These are phyloP conservation scores for Pythium coloratum DNA, from an alignment of 352 stramenopile genomes.

Conservation along the genomic window DNA sequence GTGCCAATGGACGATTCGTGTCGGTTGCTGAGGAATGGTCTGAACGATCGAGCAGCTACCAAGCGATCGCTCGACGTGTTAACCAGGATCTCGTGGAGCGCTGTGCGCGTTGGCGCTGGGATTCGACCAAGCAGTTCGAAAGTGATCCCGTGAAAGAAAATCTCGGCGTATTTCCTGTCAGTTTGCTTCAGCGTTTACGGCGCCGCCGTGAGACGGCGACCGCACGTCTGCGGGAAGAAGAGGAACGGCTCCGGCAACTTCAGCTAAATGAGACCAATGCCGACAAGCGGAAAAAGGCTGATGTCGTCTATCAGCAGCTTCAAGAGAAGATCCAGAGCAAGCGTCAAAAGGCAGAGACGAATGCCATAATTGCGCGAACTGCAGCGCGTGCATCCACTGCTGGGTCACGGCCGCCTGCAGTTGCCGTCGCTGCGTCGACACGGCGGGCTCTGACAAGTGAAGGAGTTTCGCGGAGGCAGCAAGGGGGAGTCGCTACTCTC, in stretches of 20 bases:
- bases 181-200: conserved; percentile 29
- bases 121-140: conserved; percentile 40
- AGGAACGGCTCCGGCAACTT: conserved; percentile 14
- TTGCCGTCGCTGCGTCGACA: not conserved
- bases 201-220: conserved; percentile 17
- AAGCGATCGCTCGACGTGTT: conserved; percentile 38
- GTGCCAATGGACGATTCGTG: not conserved
- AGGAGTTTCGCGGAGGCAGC: not conserved
- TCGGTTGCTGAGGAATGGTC: conserved; percentile 40
- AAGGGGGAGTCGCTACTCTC: not conserved
- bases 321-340: conserved; percentile 31
- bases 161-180: conserved; percentile 11
- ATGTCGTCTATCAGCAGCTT: conserved; percentile 23
- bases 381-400: conserved; percentile 1
- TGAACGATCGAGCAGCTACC: conserved; percentile 48
- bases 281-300: conserved; percentile 21
- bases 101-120: conserved; percentile 44
- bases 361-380: not conserved
- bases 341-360: not conserved
- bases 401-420: not conserved
- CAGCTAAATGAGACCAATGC: conserved; percentile 15
- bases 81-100: conserved; percentile 30
- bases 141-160: not conserved
- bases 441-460: not conserved
- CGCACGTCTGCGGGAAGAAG: conserved; percentile 26